These are phyloP conservation scores for Coemansia asiatica DNA, from an alignment of 192 early-diverging fungal genomes.

Conservation along the genomic window DNA sequence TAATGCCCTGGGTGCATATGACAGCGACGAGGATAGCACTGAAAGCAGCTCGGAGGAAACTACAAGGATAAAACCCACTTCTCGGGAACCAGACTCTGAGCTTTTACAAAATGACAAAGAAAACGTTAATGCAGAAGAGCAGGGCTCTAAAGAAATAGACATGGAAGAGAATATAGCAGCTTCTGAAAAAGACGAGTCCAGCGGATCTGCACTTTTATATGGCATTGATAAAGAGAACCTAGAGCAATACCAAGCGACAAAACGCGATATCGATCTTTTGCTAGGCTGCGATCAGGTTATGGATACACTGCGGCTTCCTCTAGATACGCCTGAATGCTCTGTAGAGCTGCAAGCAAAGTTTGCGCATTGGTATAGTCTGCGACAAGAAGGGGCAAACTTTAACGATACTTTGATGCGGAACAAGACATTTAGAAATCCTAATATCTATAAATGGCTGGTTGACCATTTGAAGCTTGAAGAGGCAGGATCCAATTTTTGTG, in stretches of 20 bases:
- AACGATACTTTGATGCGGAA: slow-evolving; percentile 80
- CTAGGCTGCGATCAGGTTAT: slow-evolving; percentile 41
- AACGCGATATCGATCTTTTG: slow-evolving; percentile 23
- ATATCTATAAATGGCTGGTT: slow-evolving; percentile 85
- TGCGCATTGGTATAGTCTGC: slow-evolving; percentile 68
- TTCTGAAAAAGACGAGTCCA: background rate
- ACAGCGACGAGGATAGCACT: slow-evolving; percentile 30
- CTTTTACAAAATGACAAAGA: background rate
- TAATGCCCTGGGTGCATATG: slow-evolving; percentile 43
- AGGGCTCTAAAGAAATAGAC: background rate
- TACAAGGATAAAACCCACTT: background rate
- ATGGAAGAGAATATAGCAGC: background rate
- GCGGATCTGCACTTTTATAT: background rate
- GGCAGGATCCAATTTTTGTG: slow-evolving; percentile 74
- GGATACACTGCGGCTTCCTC: slow-evolving; percentile 7
- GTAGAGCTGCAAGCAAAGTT: slow-evolving; percentile 74
- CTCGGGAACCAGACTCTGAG: background rate
- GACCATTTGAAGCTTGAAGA: slow-evolving; percentile 82
- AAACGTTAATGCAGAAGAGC: background rate
- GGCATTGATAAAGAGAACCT: slow-evolving; percentile 1
- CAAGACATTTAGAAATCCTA: slow-evolving; percentile 89
- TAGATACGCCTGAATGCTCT: slow-evolving; percentile 52
- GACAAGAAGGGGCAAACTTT: slow-evolving; percentile 68
- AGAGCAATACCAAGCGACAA: slow-evolving; percentile 18
- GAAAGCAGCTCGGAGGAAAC: slow-evolving; percentile 1